These are phyloP conservation scores for Colletotrichum horii DNA, from an alignment of 2,329 filamentous ascomycete species.

Conservation along the genomic window DNA sequence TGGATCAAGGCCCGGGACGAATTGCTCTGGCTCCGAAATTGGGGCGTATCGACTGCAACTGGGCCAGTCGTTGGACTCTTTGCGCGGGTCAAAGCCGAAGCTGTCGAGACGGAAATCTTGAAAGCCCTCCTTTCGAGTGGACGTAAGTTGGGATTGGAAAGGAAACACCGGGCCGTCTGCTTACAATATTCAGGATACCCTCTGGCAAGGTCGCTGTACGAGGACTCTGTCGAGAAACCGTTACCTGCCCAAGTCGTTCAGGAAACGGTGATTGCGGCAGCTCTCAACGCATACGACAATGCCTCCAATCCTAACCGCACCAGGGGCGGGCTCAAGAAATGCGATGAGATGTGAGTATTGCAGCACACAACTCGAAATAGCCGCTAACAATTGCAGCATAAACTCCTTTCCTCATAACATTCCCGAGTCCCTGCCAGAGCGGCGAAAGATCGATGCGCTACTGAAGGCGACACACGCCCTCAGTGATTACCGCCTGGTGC, in stretches of 20 bases:
- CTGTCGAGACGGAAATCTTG: constrained; percentile 74
- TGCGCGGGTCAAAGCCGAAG: constrained; percentile 63
- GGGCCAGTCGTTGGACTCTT: constrained; percentile 65
- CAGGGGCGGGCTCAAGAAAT: constrained; percentile 78
- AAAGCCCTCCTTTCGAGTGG: constrained; percentile 68
- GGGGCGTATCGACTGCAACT: constrained; percentile 57
- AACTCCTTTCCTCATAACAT: constrained; percentile 68
- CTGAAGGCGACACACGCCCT: constrained; percentile 76
- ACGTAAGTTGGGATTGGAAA: constrained; percentile 50
- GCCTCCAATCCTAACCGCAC: constrained; percentile 82
- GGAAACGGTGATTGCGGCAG: constrained; percentile 65
- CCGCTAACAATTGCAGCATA: constrained; percentile 52
- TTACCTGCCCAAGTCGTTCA: constrained; percentile 58
- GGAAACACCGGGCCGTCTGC: not conserved
- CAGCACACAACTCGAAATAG: not conserved
- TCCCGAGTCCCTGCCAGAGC: constrained; percentile 52
- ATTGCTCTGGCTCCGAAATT: constrained; percentile 75
- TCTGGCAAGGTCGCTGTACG: constrained; percentile 68
- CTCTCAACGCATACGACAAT: constrained; percentile 78
- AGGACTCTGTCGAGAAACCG: constrained; percentile 53
- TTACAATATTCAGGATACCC: constrained; percentile 55
- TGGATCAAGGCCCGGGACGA: constrained; percentile 68
- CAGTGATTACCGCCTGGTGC: constrained; percentile 76
- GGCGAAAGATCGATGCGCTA: constrained; percentile 65
- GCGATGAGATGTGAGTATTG: constrained; percentile 70